Base-by-base conservation (phyloP, 2,329 filamentous ascomycete genomes). In the Colletotrichum euphorbiae region DNA sequence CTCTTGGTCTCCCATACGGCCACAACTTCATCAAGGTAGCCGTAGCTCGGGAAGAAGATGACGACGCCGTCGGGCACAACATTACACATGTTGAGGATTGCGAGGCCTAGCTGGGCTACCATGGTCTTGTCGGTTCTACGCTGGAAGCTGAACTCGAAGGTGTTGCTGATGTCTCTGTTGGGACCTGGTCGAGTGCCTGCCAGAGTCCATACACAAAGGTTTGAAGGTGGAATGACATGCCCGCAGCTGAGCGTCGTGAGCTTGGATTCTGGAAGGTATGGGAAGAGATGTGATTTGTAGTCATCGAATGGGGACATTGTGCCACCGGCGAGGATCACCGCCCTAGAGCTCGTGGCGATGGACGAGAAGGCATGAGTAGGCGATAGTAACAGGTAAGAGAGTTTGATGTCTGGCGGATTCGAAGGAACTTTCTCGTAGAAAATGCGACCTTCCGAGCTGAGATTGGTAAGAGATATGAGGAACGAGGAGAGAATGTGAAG, bases 271-370 rank as follows among this genome's bases (percentile, higher is more conserved):
- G 87, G 76, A 0, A 97, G 78, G 55, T 92, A 91, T 0, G 95
- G 92, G 70, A 99, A 96, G 0, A 99, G 84, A 73, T 98, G 93
- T 4, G 91, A 86, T 40, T 87, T 90, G 79, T 97, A 99, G 80
- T 98, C 96, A 24, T 91, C 88, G 82, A 98, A 97, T 0, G 96
- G 96, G 2, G 96, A 97, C 96, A 99, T 98, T 28, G 96, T 99
- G 21, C 96, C 96, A 66, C 96, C 96, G 0, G 94, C 96, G 3
- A 99, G 83, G 46, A 99, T 91, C 3, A 99, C 92, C 2, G 95
- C 93, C 66, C 94, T 87, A 0, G 96, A 93, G 70, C 92, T 90
- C 33, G 93, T 89, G 2, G 95, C 93, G 58, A 98, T 91, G 11
- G 94, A 92, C 7, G 91, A 91, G 78, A 99, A 98, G 72, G 97